Conservation (phyloP, 352 stramenopile species). For the Globisporangium nagaii region DNA sequence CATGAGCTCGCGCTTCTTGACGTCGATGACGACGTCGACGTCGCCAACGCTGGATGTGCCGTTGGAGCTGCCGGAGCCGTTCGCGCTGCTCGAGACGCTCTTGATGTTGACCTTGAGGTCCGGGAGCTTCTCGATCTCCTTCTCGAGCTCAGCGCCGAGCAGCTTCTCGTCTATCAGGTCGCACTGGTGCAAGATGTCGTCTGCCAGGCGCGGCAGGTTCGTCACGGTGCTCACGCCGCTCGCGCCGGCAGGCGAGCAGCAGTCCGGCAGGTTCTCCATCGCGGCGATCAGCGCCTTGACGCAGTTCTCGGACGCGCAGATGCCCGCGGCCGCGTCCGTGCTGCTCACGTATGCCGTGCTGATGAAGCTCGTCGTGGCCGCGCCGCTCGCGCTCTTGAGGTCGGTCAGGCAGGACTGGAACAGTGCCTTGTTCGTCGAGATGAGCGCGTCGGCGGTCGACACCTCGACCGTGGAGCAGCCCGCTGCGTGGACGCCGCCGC, state of each 20-base stretch:
- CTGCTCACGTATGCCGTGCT: constrained; percentile 5
- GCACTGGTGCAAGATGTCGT: constrained; percentile 23
- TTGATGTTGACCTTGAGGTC: constrained; percentile 25
- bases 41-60: not conserved
- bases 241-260: constrained; percentile 10
- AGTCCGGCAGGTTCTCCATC: constrained; percentile 23
- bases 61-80: not conserved
- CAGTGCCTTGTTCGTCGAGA: constrained; percentile 12
- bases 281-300: constrained; percentile 17
- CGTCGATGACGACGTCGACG: constrained; percentile 37
- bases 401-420: constrained; percentile 11
- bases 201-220: constrained; percentile 17
- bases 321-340: not conserved
- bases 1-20: constrained; percentile 42
- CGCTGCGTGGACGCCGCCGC: not conserved
- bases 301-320: constrained; percentile 16
- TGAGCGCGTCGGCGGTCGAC: constrained; percentile 4
- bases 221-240: constrained; percentile 4
- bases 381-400: constrained; percentile 5
- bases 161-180: constrained; percentile 14
- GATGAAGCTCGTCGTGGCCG: constrained; percentile 13
- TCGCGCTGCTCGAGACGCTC: constrained; percentile 7
- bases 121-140: constrained; percentile 15
- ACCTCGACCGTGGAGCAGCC: constrained; percentile 7
- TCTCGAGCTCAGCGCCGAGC: constrained; percentile 10